Percentiles rank a stretch among this genome's conserved stretches.
Conservation (phyloP, 352 stramenopile species). For the Globisporangium cederbergense region DNA sequence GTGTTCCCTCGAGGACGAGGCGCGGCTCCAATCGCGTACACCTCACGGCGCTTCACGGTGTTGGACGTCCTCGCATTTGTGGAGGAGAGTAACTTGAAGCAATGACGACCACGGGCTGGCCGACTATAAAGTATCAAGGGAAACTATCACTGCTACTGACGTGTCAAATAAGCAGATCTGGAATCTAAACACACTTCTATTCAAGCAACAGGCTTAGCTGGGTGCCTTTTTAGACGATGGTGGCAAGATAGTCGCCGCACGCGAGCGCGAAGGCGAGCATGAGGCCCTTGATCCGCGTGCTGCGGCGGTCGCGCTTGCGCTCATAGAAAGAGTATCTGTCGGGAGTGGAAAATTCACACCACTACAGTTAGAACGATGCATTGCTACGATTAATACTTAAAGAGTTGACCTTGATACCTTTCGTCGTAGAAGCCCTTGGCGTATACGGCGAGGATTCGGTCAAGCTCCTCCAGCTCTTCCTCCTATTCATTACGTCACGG, state of each 20-base stretch:
- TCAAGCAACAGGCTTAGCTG: background rate
- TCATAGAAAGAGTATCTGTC: slow-evolving; percentile 52
- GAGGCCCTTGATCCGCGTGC: slow-evolving; percentile 52
- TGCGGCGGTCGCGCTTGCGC: slow-evolving; percentile 50
- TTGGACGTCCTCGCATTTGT: slow-evolving; percentile 9
- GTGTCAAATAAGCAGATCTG: too few relatives aligned
- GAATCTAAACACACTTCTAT: slow-evolving; percentile 11
- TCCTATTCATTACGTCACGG: slow-evolving; percentile 21
- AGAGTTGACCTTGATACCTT: slow-evolving; percentile 22
- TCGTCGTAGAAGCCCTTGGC: slow-evolving; percentile 71
- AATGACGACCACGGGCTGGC: background rate
- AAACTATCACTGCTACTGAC: background rate
- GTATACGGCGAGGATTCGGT: slow-evolving; percentile 60
- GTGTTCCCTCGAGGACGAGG: slow-evolving; percentile 8
- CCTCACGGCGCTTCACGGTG: slow-evolving; percentile 10
- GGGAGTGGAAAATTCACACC: too few relatives aligned
- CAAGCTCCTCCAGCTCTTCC: slow-evolving; percentile 54
- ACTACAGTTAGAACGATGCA: too few relatives aligned
- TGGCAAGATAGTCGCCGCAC: slow-evolving; percentile 53
- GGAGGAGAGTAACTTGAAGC: background rate
- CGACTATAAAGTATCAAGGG: background rate
- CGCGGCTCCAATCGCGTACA: background rate
- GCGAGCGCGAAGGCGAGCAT: slow-evolving; percentile 42
- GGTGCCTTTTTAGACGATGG: slow-evolving; percentile 23
- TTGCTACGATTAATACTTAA: background rate